phyloP scores from a whole-genome alignment of 1,284 basidiomycete species.

The Pulchroboletus neoregius region DNA sequence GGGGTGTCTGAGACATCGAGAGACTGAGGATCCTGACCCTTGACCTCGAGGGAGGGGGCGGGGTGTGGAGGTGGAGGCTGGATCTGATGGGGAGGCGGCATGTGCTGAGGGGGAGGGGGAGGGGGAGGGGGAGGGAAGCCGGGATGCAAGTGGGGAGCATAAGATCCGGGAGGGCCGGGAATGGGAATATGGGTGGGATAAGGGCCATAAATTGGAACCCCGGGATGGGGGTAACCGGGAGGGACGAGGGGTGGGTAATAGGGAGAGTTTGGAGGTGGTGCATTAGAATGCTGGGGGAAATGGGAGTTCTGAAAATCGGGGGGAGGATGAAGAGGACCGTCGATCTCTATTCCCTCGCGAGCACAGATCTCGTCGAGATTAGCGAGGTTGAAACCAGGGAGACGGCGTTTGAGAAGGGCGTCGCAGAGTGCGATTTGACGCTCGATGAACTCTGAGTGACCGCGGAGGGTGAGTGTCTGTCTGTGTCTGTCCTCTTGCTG shows the following conservation, averaged over 20 bases:
- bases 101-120: constrained; percentile 21
- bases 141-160: constrained; percentile 50
- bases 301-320: constrained; percentile 30
- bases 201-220: constrained; percentile 41
- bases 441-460: constrained; percentile 76
- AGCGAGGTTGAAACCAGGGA: constrained; percentile 61
- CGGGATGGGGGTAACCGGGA: constrained; percentile 43
- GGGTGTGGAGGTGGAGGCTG: constrained; percentile 33
- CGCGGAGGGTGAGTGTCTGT: constrained; percentile 76
- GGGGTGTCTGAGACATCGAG: constrained; percentile 72
- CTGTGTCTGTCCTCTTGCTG: constrained; percentile 81
- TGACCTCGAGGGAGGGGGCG: constrained; percentile 43
- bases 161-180: constrained; percentile 46
- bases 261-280: constrained; percentile 35
- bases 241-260: constrained; percentile 42
- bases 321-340: constrained; percentile 24
- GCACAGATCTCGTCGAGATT: constrained; percentile 60
- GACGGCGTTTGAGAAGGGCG: constrained; percentile 66
- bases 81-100: constrained; percentile 34
- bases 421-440: constrained; percentile 69
- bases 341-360: constrained; percentile 63
- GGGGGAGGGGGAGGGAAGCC: constrained; percentile 48
- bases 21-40: constrained; percentile 69
- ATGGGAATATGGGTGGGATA: constrained; percentile 47
- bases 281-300: constrained; percentile 30